phyloP scores from a whole-genome alignment of 805 yeast species.

The Ogataea trehalophila region DNA sequence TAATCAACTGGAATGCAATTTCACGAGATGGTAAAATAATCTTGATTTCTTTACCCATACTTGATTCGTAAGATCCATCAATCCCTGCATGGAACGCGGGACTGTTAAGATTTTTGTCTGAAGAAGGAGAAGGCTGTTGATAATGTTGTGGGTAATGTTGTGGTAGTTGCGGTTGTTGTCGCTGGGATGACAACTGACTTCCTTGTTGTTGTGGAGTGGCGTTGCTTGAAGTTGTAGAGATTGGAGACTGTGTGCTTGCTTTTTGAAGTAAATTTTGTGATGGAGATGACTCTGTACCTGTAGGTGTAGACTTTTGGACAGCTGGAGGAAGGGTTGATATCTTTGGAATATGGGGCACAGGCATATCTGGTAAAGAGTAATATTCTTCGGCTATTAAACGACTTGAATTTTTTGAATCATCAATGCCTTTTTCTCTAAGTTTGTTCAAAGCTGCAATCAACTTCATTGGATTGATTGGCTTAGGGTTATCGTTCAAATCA shows the following conservation, averaged over 20 bases:
- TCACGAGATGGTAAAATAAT: conserved; percentile 73
- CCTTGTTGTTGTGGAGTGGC: conserved; percentile 1
- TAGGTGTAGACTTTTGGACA: neutral
- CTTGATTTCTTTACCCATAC: conserved; percentile 47
- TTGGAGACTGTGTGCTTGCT: too few species aligned
- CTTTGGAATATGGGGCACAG: conserved; percentile 24
- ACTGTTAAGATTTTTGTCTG: conserved; percentile 12
- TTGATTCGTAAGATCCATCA: conserved; percentile 36
- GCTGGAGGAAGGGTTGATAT: conserved; percentile 16
- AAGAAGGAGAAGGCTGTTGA: conserved; percentile 13
- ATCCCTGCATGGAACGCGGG: conserved; percentile 26
- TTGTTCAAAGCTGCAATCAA: conserved; percentile 27
- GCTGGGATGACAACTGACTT: neutral
- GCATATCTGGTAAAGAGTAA: conserved; percentile 28
- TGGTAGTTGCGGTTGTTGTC: neutral
- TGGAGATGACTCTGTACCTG: neutral
- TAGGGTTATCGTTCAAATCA: conserved; percentile 28
- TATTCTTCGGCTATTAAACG: conserved; percentile 24
- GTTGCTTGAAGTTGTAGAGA: neutral
- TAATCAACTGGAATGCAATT: conserved; percentile 63
- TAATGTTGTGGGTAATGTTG: conserved; percentile 4
- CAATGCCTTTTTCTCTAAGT: conserved; percentile 20
- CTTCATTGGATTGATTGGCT: conserved; percentile 30
- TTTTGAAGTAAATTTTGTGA: neutral
- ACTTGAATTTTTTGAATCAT: conserved; percentile 15